Evolutionary conservation across 2,329 filamentous ascomycete genomes (phyloP), one percentile per base, ranked within the genome.

Genomic region (Penicillium hordei): DNA sequence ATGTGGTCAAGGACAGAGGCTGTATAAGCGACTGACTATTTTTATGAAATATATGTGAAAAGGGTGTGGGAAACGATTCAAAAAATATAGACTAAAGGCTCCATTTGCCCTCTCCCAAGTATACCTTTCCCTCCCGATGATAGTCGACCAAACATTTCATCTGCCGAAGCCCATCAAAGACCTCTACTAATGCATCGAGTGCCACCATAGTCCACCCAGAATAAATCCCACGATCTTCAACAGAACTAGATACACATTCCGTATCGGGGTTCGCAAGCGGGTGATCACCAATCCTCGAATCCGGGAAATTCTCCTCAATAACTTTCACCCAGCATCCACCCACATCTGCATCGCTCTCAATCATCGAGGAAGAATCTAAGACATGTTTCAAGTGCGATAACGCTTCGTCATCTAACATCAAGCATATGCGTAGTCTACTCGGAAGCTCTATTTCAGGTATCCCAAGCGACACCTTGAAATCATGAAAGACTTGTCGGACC

Each of bases 271-370:
- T 36, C 7, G 45, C 40, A 5, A 62, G 61, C 4, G 62, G 55
- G 39, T 61, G 34, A 27, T 65, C 59, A 5, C 46, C 58, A 36
- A 64, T 58, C 17, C 58, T 48, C 21, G 56, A 40, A 49, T 71
- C 68, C 3, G 70, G 70, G 29, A 64, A 72, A 46, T 70, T 70
- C 40, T 71, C 67, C 58, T 72, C 70, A 23, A 72, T 39, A 21
- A 69, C 58, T 31, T 68, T 72, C 5, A 72, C 60, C 49, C 62
- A 68, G 52, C 65, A 66, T 25, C 44, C 31, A 4, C 51, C 56
- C 17, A 65, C 27, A 48, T 63, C 58, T 12, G 49, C 42, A 34
- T 61, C 57, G 21, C 48, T 50, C 17, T 58, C 63, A 13, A 23
- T 48, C 48, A 55, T 59, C 15, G 55, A 52, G 2, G 57, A 58